Evolutionary conservation across 768 basidiomycete species (phyloP).

Genomic region (Rhodosporidiobolus sp.): DNA sequence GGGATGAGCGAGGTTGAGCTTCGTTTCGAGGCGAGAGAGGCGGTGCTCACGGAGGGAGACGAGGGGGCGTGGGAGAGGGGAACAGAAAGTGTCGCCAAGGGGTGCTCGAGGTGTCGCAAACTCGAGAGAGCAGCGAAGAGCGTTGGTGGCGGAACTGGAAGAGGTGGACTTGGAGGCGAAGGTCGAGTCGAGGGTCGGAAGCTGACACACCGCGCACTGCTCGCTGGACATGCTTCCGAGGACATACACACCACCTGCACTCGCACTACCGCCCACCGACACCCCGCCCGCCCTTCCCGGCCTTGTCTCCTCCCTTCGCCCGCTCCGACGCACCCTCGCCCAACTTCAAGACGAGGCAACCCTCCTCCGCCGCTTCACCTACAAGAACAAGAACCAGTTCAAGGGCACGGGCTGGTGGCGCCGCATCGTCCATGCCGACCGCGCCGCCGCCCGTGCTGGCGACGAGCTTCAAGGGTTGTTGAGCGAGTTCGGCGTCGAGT

Average conservation of each 20-base stretch:
- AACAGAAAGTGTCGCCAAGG: too few species aligned
- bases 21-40: too few species aligned
- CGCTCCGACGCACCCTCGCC: conserved; percentile 15
- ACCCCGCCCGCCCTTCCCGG: conserved; percentile 20
- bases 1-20: too few species aligned
- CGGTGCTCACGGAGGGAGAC: too few species aligned
- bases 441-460: neutral
- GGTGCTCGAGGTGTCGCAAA: too few species aligned
- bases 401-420: conserved; percentile 35
- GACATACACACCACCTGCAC: neutral
- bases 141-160: too few species aligned
- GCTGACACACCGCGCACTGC: too few species aligned
- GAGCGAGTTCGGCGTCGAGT: conserved; percentile 14
- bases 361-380: conserved; percentile 34
- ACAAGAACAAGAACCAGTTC: conserved; percentile 42
- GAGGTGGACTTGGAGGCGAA: too few species aligned
- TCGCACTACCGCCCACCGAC: neutral
- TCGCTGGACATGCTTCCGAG: neutral
- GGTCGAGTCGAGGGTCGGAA: too few species aligned
- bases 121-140: too few species aligned
- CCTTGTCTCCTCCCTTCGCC: conserved; percentile 35
- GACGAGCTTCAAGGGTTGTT: conserved; percentile 18
- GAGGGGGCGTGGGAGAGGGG: too few species aligned
- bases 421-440: conserved; percentile 27
- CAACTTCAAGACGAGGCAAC: conserved; percentile 22